A percentile compares a stretch with the other conserved stretches of the same genome.
phyloP scores from a whole-genome alignment of 805 yeast genomes.

The Wickerhamomyces bovis region DNA sequence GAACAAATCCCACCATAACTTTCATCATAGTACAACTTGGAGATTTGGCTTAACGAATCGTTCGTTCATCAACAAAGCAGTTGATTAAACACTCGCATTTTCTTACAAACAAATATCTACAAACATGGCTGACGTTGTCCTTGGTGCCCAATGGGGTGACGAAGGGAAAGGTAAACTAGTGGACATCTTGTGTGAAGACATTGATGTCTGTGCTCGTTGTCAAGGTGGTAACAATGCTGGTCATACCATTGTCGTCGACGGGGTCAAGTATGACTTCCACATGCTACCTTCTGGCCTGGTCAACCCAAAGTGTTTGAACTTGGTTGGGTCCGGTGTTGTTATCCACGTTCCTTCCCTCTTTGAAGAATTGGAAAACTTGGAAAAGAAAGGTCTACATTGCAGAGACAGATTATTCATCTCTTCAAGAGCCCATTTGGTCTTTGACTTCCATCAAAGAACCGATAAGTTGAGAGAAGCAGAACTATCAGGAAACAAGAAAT shows the following conservation, averaged over 20 bases:
- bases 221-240: conserved; percentile 99
- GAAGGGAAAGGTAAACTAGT: conserved; percentile 99
- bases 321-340: conserved; percentile 95
- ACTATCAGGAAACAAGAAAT: conserved; percentile 58
- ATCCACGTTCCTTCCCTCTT: conserved; percentile 92
- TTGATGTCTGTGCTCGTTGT: conserved; percentile 96
- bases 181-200: conserved; percentile 87
- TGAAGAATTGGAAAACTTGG: conserved; percentile 75
- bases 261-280: conserved; percentile 91
- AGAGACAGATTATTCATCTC: conserved; percentile 75
- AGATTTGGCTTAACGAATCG: background rate
- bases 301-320: conserved; percentile 82
- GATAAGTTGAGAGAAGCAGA: conserved; percentile 95
- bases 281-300: conserved; percentile 98
- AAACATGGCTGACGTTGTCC: conserved; percentile 60
- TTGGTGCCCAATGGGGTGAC: conserved; percentile 99
- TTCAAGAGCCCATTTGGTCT: conserved; percentile 92
- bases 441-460: conserved; percentile 96
- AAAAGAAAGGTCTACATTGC: conserved; percentile 65
- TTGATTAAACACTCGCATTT: background rate
- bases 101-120: background rate
- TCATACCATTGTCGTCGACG: conserved; percentile 92
- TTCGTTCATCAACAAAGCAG: background rate
- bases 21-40: background rate
- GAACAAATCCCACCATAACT: background rate